Conservation (phyloP, 306 rosid genomes). For the Sesbania bispinosa region DNA sequence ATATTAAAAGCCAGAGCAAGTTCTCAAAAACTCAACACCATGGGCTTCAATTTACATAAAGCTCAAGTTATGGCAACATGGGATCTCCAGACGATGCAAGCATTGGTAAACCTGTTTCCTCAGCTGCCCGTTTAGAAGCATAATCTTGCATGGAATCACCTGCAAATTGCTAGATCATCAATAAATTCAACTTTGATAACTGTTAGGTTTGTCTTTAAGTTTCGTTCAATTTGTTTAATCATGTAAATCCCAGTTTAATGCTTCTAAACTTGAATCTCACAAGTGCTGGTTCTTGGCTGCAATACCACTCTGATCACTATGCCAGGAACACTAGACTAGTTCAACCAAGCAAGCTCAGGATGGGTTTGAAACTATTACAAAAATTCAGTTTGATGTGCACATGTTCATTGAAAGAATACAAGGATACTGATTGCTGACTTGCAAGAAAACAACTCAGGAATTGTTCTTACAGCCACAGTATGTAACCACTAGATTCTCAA, state of each 20-base stretch:
- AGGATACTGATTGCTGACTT: constrained; percentile 9
- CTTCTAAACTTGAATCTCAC: too few relatives aligned
- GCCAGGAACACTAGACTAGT: too few relatives aligned
- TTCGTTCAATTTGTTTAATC: constrained; percentile 13
- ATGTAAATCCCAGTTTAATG: not conserved
- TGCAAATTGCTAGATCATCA: constrained; percentile 41
- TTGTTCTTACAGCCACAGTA: constrained; percentile 9
- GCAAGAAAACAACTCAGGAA: constrained; percentile 13
- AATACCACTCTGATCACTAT: too few relatives aligned
- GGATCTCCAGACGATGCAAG: constrained; percentile 83
- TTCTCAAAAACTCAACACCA: constrained; percentile 25
- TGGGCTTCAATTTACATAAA: constrained; percentile 34
- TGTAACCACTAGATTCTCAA: constrained; percentile 14
- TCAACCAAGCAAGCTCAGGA: constrained; percentile 11
- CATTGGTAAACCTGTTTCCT: constrained; percentile 68
- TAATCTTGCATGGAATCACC: constrained; percentile 76
- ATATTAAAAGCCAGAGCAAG: constrained; percentile 26
- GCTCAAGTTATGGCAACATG: constrained; percentile 80
- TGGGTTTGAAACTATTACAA: not conserved
- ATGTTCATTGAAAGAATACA: constrained; percentile 20
- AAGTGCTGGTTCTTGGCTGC: not conserved
- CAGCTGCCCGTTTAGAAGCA: constrained; percentile 56
- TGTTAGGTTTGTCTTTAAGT: constrained; percentile 9
- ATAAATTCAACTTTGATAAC: not conserved
- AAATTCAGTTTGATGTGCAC: constrained; percentile 1